Conservation (phyloP, 176 grass and related monocot genomes). For the Thinopyrum elongatum region DNA sequence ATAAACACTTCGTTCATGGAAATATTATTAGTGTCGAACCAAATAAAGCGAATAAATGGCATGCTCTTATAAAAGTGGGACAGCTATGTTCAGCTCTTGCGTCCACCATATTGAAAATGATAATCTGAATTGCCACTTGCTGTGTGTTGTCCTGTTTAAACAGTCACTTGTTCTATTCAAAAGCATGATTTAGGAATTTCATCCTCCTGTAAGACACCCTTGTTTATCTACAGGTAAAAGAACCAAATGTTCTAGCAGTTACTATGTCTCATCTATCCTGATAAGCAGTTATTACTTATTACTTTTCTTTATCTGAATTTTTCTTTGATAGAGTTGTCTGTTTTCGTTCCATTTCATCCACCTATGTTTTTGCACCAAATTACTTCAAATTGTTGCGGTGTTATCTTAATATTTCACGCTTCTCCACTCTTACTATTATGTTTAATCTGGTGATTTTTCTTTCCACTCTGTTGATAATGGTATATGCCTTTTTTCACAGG, state of each 20-base stretch:
- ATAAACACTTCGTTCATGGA: background rate
- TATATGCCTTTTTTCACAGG: slow-evolving; percentile 32
- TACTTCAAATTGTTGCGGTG: background rate
- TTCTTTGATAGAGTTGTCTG: background rate
- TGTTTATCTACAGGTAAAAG: background rate
- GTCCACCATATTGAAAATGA: background rate
- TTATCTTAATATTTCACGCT: background rate
- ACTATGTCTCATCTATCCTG: background rate
- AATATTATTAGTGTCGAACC: background rate
- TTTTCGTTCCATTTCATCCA: background rate
- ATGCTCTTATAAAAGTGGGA: background rate
- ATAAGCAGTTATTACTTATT: background rate
- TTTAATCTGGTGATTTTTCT: slow-evolving; percentile 3
- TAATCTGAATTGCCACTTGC: background rate
- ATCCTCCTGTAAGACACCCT: background rate
- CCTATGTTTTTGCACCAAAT: background rate
- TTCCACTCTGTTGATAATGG: background rate
- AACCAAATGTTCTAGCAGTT: background rate
- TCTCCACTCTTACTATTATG: background rate
- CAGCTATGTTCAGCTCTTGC: background rate
- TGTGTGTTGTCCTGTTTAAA: background rate
- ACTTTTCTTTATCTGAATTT: background rate
- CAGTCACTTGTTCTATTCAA: background rate
- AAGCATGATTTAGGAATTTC: background rate
- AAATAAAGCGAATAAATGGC: background rate